phyloP scores from a whole-genome alignment of 176 grass and related monocot genomes.

The Leersia perrieri region DNA sequence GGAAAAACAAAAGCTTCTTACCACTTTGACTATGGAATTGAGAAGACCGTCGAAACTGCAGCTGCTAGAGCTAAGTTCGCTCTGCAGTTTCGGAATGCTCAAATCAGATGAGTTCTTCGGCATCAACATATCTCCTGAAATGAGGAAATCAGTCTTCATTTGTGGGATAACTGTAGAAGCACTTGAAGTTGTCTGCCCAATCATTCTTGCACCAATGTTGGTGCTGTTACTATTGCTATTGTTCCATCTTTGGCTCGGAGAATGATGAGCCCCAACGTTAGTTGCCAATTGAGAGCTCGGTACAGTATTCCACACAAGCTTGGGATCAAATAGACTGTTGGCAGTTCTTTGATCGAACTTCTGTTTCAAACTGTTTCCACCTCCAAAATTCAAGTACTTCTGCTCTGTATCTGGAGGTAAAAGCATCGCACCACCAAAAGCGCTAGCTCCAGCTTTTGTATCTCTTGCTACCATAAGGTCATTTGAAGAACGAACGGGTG shows the following conservation, averaged over 20 bases:
- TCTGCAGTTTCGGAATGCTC: conserved; percentile 39
- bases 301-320: conserved; percentile 50
- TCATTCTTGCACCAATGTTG: conserved; percentile 25
- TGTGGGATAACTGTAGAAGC: conserved; percentile 27
- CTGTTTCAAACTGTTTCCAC: conserved; percentile 33
- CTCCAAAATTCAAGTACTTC: conserved; percentile 69
- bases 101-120: conserved; percentile 45
- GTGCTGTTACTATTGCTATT: conserved; percentile 27
- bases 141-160: conserved; percentile 37
- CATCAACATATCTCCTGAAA: conserved; percentile 17
- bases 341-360: conserved; percentile 33
- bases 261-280: conserved; percentile 28
- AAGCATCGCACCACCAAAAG: conserved; percentile 32
- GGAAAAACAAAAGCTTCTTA: conserved; percentile 7
- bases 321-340: conserved; percentile 41
- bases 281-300: conserved; percentile 29
- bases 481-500: conserved; percentile 20
- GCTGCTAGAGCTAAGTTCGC: conserved; percentile 54
- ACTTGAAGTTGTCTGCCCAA: conserved; percentile 32
- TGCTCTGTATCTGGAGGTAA: conserved; percentile 29
- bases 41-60: conserved; percentile 73
- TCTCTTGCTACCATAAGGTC: conserved; percentile 53
- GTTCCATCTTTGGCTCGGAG: conserved; percentile 39
- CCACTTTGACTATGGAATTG: conserved; percentile 88
- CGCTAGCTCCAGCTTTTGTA: conserved; percentile 39